A percentile compares a stretch with the other conserved stretches of the same genome.
These are phyloP conservation scores for Alternaria novae-zelandiae DNA, from an alignment of 2,329 filamentous ascomycete species.

Conservation along the genomic window DNA sequence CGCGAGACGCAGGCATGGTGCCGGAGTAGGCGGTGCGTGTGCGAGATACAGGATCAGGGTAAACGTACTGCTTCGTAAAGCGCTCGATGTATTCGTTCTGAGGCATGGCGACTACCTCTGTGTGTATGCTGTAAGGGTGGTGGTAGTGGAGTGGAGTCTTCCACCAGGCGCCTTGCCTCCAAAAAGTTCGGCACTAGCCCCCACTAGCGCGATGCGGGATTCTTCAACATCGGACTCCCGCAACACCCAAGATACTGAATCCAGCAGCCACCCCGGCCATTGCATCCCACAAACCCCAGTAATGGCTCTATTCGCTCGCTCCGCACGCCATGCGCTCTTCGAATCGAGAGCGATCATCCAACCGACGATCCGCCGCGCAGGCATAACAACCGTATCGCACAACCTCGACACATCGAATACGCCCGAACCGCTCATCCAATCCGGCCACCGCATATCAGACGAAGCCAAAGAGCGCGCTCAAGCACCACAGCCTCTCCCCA, in stretches of 20 bases:
- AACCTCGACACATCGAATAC: conserved; percentile 46
- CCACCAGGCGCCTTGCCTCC: conserved; percentile 26
- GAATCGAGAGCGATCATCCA: conserved; percentile 63
- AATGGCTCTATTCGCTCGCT: conserved; percentile 55
- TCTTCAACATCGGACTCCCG: conserved; percentile 23
- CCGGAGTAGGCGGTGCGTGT: neutral
- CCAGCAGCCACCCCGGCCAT: conserved; percentile 18
- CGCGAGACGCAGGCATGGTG: neutral
- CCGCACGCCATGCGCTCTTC: conserved; percentile 68
- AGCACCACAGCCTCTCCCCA: conserved; percentile 20
- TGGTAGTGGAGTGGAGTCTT: conserved; percentile 14
- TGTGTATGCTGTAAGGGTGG: conserved; percentile 5
- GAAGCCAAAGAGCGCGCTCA: conserved; percentile 32
- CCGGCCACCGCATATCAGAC: conserved; percentile 48
- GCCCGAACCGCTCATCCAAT: conserved; percentile 55
- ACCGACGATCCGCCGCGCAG: conserved; percentile 59
- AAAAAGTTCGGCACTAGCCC: conserved; percentile 27
- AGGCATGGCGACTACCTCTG: conserved; percentile 60
- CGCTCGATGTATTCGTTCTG: conserved; percentile 82
- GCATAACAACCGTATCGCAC: conserved; percentile 52
- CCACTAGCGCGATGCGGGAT: conserved; percentile 25
- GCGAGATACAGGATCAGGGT: conserved; percentile 10
- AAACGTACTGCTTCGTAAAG: conserved; percentile 68
- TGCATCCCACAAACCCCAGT: conserved; percentile 15
- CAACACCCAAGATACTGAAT: conserved; percentile 15